Evolutionary conservation across 1,284 basidiomycete genomes (phyloP).

Genomic region (Porodaedalea pini): DNA sequence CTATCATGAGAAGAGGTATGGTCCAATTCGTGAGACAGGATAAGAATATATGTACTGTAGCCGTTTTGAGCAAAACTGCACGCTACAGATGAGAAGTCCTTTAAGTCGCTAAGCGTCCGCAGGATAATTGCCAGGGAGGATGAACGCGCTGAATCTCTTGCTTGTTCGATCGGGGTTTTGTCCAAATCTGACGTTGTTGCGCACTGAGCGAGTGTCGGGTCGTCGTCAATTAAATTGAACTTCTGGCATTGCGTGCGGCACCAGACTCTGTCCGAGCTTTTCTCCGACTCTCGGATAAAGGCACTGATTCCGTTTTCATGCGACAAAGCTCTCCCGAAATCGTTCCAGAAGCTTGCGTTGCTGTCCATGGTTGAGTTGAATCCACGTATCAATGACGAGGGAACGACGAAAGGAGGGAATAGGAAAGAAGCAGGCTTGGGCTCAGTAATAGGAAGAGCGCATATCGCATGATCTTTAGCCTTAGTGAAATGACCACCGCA

Average conservation of each 20-base stretch:
- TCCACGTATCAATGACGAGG: slow-evolving; percentile 33
- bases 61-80: slow-evolving; percentile 43
- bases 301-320: slow-evolving; percentile 2
- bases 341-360: slow-evolving; percentile 38
- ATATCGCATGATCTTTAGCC: slow-evolving; percentile 1
- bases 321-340: slow-evolving; percentile 39
- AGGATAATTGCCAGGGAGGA: slow-evolving; percentile 37
- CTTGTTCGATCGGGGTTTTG: background rate
- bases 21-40: slow-evolving; percentile 30
- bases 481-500: slow-evolving; percentile 8
- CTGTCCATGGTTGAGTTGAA: slow-evolving; percentile 22
- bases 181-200: background rate
- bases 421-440: slow-evolving; percentile 43
- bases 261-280: slow-evolving; percentile 5
- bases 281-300: slow-evolving; percentile 9
- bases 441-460: slow-evolving; percentile 12
- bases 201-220: background rate
- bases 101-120: slow-evolving; percentile 40
- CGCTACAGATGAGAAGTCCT: slow-evolving; percentile 37
- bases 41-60: slow-evolving; percentile 34
- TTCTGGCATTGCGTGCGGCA: slow-evolving; percentile 13
- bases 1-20: slow-evolving; percentile 24
- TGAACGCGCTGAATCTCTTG: background rate
- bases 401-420: slow-evolving; percentile 54
- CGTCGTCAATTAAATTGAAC: background rate